Evolutionary conservation across 108 stramenopile species (phyloP), one percentile per base, ranked within the genome.

Genomic region (Discostella stelligeroides): DNA sequence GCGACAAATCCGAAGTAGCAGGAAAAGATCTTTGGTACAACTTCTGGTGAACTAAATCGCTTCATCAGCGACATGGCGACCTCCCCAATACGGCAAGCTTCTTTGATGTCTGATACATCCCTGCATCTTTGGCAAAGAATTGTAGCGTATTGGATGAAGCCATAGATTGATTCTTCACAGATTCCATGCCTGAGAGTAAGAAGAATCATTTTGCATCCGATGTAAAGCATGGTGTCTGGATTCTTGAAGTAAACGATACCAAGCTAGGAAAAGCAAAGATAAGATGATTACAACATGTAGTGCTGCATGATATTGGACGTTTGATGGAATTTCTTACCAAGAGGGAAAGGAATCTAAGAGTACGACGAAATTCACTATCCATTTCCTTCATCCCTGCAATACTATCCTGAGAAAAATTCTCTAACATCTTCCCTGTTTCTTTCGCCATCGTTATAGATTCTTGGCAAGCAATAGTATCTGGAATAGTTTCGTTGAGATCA

Each of bases 121-220:
- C n/a, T 45, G 43, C 43, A n/a, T 45, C 12, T 27, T 10, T 27
- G 14, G 7, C 54, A 55, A 30, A 29, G 7, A 1, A 29, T 24
- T 15, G 54, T 3, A 1, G 54, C 54, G 8, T 29, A 55, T 17
- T 30, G 12, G 17, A 38, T 12, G 2, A 56, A 38, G 17, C 55
- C 30, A 1, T 28, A 56, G 55, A 56, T 18, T 5, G 55, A 56
- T 28, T 62, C 41, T 42, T 62, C 7, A 37, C 61, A 62, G 4
- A 62, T 12, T 0, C 61, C 61, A 62, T 62, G 13, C 14, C 43
- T 27, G 11, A 62, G 11, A 14, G 61, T 62, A 7, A 62, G 61
- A 18, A 2, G 11, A 14, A 62, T 41, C 61, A 62, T 62, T 17
- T 20, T 28, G 18, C 61, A 45, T 4, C 7, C 42, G 2, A 62